Evolutionary conservation across 2,329 filamentous ascomycete species (phyloP), one percentile per base, ranked within the genome.

Genomic region (Pochonia chlamydosporia): DNA sequence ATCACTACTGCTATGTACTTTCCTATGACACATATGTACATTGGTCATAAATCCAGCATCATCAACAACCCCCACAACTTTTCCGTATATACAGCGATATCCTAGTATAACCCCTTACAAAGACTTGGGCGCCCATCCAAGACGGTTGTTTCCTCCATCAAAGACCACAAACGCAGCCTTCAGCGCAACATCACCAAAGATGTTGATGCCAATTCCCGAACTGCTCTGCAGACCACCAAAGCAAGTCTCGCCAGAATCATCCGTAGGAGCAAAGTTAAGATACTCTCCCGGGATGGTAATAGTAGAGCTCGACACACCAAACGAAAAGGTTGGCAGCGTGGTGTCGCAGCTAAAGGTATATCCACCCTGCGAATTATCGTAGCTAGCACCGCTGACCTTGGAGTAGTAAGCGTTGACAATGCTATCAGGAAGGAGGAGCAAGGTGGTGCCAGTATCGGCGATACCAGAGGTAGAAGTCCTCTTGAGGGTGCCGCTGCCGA

Each of bases 191-290:
- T 81, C 77, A 16, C 78, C 78, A 57, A 76, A 81, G 58, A 88
- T 84, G 63, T 82, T 78, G 28, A 73, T 69, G 44, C 51, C 52
- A 1, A 44, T 14, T 11, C 25, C 49, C 18, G 71, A 68, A 47
- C 76, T 81, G 40, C 75, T 71, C 67, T 87, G 84, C 18, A 87
- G 67, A 55, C 82, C 83, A 51, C 82, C 83, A 53, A 83, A 86
- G 69, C 84, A 87, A 6, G 13, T 36, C 48, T 71, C 78, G 10
- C 20, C 24, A 18, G 42, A 42, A 45, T 67, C 68, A 35, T 72
- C 65, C n/a, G 76, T 65, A 26, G 66, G 56, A 1, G 74, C 71
- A 52, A 79, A 83, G 54, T 71, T 74, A 54, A 81, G 71, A 40
- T 74, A 69, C 16, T 59, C 56, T 3, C 78, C 79, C 40, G 73